These are phyloP conservation scores for Phaeosphaeria sp. DNA, from an alignment of 2,329 filamentous ascomycete genomes.

Conservation along the genomic window DNA sequence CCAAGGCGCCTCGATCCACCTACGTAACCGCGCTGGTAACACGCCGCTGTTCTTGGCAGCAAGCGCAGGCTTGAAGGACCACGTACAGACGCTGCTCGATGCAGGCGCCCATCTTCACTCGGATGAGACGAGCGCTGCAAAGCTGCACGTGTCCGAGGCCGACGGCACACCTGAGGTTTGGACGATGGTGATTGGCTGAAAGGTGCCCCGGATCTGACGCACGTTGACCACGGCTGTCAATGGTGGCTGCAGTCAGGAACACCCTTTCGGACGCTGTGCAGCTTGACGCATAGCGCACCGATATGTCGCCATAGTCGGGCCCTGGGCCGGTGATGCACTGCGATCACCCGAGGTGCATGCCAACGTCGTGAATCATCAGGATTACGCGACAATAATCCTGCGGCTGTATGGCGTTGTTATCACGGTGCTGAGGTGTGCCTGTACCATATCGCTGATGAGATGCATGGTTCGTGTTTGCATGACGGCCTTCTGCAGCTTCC, in stretches of 20 bases:
- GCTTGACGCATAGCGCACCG: slow-evolving; percentile 26
- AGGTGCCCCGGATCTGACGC: slow-evolving; percentile 1
- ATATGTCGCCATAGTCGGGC: slow-evolving; percentile 35
- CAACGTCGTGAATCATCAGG: slow-evolving; percentile 27
- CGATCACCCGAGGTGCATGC: slow-evolving; percentile 25
- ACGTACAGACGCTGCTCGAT: slow-evolving; percentile 61
- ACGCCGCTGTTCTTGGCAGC: slow-evolving; percentile 68
- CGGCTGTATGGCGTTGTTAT: slow-evolving; percentile 22
- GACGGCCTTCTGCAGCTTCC: background rate
- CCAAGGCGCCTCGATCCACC: slow-evolving; percentile 65
- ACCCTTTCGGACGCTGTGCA: slow-evolving; percentile 10
- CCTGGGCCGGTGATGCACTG: slow-evolving; percentile 36
- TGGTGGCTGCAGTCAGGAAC: slow-evolving; percentile 26
- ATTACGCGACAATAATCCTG: slow-evolving; percentile 27
- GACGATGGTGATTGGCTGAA: slow-evolving; percentile 43
- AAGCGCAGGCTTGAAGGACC: slow-evolving; percentile 61
- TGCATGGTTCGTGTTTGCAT: slow-evolving; percentile 1
- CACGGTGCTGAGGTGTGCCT: slow-evolving; percentile 11
- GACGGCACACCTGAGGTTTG: slow-evolving; percentile 43
- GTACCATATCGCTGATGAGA: background rate
- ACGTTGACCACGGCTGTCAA: slow-evolving; percentile 8
- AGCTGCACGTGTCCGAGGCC: slow-evolving; percentile 50
- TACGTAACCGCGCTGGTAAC: slow-evolving; percentile 64
- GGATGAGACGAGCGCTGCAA: slow-evolving; percentile 62
- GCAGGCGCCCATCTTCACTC: slow-evolving; percentile 67